Percentiles rank a stretch among this genome's conserved stretches.
Conservation (phyloP, 768 basidiomycete species). For the Leccinum variicolor region DNA sequence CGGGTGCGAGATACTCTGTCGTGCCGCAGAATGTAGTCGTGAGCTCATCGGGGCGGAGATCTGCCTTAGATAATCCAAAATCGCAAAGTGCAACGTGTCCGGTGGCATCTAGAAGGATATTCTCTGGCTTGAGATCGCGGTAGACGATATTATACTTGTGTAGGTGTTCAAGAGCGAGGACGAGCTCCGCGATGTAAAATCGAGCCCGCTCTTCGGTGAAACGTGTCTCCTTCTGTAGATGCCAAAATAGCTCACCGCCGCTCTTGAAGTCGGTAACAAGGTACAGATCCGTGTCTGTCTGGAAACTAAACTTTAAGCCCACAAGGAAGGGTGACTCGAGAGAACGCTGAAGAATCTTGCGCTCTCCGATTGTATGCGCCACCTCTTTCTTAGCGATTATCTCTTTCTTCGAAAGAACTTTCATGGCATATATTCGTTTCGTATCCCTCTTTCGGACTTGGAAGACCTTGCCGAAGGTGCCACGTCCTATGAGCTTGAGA, state of each 20-base stretch:
- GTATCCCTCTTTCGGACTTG: constrained; percentile 99
- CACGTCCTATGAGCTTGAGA: constrained; percentile 96
- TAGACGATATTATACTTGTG: constrained; percentile 97
- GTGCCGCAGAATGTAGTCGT: constrained; percentile 99
- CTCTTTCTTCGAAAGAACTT: constrained; percentile 97
- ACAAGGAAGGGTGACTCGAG: constrained; percentile 96
- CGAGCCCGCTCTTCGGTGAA: constrained; percentile 91
- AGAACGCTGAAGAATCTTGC: constrained; percentile 95
- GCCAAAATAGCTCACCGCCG: constrained; percentile 98
- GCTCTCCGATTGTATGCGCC: constrained; percentile 98
- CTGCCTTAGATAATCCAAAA: constrained; percentile 96
- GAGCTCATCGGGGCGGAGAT: constrained; percentile 87
- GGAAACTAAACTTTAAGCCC: constrained; percentile 97
- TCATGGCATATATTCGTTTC: constrained; percentile 99
- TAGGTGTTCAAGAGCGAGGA: constrained; percentile 92
- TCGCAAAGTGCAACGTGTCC: constrained; percentile 98
- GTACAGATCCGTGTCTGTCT: constrained; percentile 92
- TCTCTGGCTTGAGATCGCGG: constrained; percentile 97
- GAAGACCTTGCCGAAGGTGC: constrained; percentile 98
- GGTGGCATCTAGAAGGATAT: constrained; percentile 96
- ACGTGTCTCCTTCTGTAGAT: constrained; percentile 91
- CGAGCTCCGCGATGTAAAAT: constrained; percentile 96
- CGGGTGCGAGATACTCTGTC: constrained; percentile 97
- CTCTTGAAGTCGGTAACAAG: constrained; percentile 99
- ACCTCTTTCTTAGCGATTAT: constrained; percentile 99